Evolutionary conservation across 2,329 filamentous ascomycete species (phyloP).

Genomic region (Pseudocercospora fijiensis): DNA sequence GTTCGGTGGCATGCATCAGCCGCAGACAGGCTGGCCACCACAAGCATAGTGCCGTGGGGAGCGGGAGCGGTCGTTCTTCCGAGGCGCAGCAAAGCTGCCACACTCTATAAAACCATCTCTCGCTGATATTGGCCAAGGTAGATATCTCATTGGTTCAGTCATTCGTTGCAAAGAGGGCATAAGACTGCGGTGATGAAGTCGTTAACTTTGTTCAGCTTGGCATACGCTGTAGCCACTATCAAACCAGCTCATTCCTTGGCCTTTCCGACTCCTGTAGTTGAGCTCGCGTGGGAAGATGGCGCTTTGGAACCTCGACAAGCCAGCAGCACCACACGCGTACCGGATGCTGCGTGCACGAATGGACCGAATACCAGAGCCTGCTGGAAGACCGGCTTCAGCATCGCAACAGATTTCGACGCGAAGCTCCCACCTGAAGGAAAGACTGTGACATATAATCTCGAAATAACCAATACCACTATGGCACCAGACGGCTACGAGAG

Average conservation of each 20-base stretch:
- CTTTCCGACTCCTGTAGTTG: slow-evolving; percentile 8
- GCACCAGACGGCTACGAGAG: slow-evolving; percentile 39
- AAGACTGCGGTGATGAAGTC: slow-evolving; percentile 5
- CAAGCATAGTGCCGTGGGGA: neutral
- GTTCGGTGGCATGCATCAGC: neutral
- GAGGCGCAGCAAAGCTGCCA: neutral
- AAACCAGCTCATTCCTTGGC: slow-evolving; percentile 11
- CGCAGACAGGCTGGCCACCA: neutral
- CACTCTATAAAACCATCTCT: neutral
- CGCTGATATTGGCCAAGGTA: neutral
- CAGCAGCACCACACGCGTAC: neutral
- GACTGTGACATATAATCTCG: slow-evolving; percentile 38
- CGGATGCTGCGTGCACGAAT: slow-evolving; percentile 41
- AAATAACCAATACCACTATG: slow-evolving; percentile 39
- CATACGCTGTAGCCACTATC: slow-evolving; percentile 5
- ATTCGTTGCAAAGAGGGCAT: neutral
- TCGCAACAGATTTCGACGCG: slow-evolving; percentile 48
- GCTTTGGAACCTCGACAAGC: slow-evolving; percentile 1
- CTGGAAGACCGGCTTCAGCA: slow-evolving; percentile 46
- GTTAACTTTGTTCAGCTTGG: slow-evolving; percentile 6
- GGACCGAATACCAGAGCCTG: slow-evolving; percentile 43
- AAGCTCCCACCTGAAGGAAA: slow-evolving; percentile 45
- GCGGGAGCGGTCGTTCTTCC: neutral
- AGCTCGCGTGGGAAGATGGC: neutral
- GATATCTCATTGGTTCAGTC: neutral